Percentiles rank a stretch among this genome's conserved stretches.
These are phyloP conservation scores for Vitis amurensis DNA, from an alignment of 164 flowering plant species.

Conservation along the genomic window DNA sequence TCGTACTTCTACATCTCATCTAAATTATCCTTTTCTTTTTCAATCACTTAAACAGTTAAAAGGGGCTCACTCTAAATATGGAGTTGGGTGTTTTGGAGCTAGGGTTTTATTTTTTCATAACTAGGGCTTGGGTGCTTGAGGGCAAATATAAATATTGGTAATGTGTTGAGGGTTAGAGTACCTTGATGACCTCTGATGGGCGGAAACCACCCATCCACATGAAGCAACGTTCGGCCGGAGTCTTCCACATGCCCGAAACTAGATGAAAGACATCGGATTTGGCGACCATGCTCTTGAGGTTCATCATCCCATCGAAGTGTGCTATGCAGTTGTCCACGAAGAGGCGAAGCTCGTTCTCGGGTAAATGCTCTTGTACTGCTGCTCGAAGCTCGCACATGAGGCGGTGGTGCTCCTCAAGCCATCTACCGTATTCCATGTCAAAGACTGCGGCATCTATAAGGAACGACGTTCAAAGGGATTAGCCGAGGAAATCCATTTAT, in stretches of 20 bases:
- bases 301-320: slow-evolving; percentile 71
- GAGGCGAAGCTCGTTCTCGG: slow-evolving; percentile 77
- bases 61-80: too few species aligned
- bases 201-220: slow-evolving; percentile 98
- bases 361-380: slow-evolving; percentile 84
- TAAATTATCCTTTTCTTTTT: not conserved
- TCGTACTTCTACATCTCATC: not conserved
- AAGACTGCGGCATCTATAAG: slow-evolving; percentile 72
- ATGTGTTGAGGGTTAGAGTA: slow-evolving; percentile 7
- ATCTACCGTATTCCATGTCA: slow-evolving; percentile 89
- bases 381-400: slow-evolving; percentile 86
- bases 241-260: slow-evolving; percentile 94
- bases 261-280: slow-evolving; percentile 89
- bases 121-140: too few species aligned
- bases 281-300: slow-evolving; percentile 68
- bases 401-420: slow-evolving; percentile 95
- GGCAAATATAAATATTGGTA: too few species aligned
- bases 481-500: not conserved
- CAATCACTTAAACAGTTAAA: too few species aligned
- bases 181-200: slow-evolving; percentile 96
- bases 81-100: too few species aligned
- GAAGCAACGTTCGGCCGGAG: slow-evolving; percentile 98
- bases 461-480: not conserved
- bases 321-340: slow-evolving; percentile 78
- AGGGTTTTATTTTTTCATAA: too few species aligned